These are phyloP conservation scores for Cucurbita pepo DNA, from an alignment of 306 rosid species.

Conservation along the genomic window DNA sequence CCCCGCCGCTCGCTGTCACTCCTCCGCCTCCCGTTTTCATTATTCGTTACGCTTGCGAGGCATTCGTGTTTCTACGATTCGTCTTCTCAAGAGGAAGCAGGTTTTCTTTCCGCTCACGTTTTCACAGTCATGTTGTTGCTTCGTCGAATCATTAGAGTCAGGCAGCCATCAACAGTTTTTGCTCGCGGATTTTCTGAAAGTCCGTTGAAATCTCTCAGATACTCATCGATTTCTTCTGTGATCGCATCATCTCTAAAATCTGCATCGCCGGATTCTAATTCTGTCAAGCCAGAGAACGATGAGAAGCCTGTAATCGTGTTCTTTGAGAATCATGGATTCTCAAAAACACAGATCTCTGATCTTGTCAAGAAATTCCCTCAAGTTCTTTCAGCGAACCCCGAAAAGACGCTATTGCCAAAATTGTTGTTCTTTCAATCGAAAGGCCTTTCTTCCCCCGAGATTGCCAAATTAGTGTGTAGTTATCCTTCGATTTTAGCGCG, in stretches of 20 bases:
- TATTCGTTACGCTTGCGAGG: no score
- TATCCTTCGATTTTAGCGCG: neutral
- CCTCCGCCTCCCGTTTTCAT: no score
- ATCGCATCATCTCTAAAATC: conserved; percentile 15
- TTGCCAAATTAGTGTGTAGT: neutral
- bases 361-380: neutral
- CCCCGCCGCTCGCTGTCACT: no score
- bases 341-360: conserved; percentile 10
- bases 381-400: conserved; percentile 13
- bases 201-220: neutral
- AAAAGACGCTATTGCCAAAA: conserved; percentile 26
- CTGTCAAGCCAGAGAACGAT: neutral
- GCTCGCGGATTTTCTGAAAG: neutral
- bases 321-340: conserved; percentile 15
- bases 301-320: conserved; percentile 10
- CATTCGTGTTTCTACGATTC: neutral
- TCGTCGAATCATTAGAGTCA: neutral
- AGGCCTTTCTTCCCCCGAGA: conserved; percentile 17
- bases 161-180: neutral
- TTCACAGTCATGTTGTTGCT: neutral
- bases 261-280: conserved; percentile 1
- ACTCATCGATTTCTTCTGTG: neutral
- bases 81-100: neutral
- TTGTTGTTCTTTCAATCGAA: conserved; percentile 17
- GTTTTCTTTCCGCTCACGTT: neutral